Conservation (phyloP, 345 rosid species). For the Citrus maxima region DNA sequence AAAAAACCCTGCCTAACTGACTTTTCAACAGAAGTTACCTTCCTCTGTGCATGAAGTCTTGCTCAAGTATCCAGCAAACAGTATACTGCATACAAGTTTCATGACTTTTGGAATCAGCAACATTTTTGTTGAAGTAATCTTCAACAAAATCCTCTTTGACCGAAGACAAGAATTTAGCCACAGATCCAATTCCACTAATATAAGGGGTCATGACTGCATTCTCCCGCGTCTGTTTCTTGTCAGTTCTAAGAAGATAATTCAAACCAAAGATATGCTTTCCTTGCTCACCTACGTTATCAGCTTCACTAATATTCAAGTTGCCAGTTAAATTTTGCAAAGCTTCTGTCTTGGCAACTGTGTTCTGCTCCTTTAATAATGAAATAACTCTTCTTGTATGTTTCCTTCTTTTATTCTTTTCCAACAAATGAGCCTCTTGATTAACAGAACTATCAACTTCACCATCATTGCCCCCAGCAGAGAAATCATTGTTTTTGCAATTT, state of each 20-base stretch:
- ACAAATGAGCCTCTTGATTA: slow-evolving; percentile 40
- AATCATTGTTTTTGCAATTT: slow-evolving; percentile 31
- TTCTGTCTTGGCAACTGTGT: slow-evolving; percentile 26
- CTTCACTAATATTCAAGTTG: slow-evolving; percentile 27
- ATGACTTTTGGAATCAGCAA: slow-evolving; percentile 53
- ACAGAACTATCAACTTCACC: slow-evolving; percentile 36
- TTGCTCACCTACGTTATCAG: slow-evolving; percentile 25
- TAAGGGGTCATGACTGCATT: slow-evolving; percentile 1
- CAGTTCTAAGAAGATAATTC: slow-evolving; percentile 18
- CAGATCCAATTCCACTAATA: slow-evolving; percentile 22
- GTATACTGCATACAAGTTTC: slow-evolving; percentile 61
- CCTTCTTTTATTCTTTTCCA: slow-evolving; percentile 50
- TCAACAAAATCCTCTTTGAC: slow-evolving; percentile 53
- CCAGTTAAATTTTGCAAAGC: slow-evolving; percentile 37
- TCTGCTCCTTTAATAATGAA: slow-evolving; percentile 44
- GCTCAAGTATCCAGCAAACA: slow-evolving; percentile 67
- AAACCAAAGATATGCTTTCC: slow-evolving; percentile 2
- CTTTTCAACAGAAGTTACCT: slow-evolving; percentile 33
- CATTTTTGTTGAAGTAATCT: slow-evolving; percentile 46
- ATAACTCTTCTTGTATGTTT: slow-evolving; percentile 56
- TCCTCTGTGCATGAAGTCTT: slow-evolving; percentile 49
- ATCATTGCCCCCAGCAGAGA: slow-evolving; percentile 29
- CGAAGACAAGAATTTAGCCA: slow-evolving; percentile 26
- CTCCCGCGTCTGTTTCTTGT: slow-evolving; percentile 17
- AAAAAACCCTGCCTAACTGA: neutral